These are phyloP conservation scores for Scedosporium aurantiacum DNA, from an alignment of 2,329 filamentous ascomycete species.

Conservation along the genomic window DNA sequence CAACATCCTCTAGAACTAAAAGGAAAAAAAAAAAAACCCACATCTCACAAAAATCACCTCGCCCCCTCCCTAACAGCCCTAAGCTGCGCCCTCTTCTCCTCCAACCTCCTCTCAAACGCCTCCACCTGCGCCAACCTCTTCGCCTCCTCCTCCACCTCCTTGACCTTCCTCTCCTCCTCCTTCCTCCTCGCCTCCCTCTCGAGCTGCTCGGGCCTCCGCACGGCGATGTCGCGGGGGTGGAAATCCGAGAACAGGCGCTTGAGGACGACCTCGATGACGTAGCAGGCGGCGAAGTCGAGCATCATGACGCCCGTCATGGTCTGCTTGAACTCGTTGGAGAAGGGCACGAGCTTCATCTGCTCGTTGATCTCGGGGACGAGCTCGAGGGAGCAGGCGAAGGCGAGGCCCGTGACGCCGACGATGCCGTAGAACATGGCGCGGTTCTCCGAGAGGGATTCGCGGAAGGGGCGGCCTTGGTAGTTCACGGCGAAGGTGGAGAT, in stretches of 20 bases:
- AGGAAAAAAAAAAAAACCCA: not conserved
- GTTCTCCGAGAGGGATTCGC: slow-evolving; percentile 90
- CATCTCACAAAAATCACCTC: not conserved
- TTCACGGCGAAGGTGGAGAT: slow-evolving; percentile 99
- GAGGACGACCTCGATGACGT: slow-evolving; percentile 72
- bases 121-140: slow-evolving; percentile 43
- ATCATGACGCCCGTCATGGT: slow-evolving; percentile 80
- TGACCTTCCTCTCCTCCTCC: slow-evolving; percentile 33
- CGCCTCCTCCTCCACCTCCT: slow-evolving; percentile 25
- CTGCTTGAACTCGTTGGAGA: slow-evolving; percentile 76
- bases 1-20: not conserved
- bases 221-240: slow-evolving; percentile 84
- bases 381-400: slow-evolving; percentile 90
- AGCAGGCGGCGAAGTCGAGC: slow-evolving; percentile 79
- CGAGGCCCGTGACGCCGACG: slow-evolving; percentile 75
- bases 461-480: slow-evolving; percentile 96
- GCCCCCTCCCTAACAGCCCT: not conserved
- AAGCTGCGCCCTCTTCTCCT: slow-evolving; percentile 21
- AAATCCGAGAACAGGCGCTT: slow-evolving; percentile 86
- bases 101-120: slow-evolving; percentile 48
- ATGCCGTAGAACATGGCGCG: slow-evolving; percentile 98
- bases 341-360: slow-evolving; percentile 84
- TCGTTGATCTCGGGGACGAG: slow-evolving; percentile 93
- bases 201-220: slow-evolving; percentile 76
- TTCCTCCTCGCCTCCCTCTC: slow-evolving; percentile 62